Evolutionary conservation across 345 rosid species (phyloP), one percentile per base, ranked within the genome.

Genomic region (Kernera saxatilis): DNA sequence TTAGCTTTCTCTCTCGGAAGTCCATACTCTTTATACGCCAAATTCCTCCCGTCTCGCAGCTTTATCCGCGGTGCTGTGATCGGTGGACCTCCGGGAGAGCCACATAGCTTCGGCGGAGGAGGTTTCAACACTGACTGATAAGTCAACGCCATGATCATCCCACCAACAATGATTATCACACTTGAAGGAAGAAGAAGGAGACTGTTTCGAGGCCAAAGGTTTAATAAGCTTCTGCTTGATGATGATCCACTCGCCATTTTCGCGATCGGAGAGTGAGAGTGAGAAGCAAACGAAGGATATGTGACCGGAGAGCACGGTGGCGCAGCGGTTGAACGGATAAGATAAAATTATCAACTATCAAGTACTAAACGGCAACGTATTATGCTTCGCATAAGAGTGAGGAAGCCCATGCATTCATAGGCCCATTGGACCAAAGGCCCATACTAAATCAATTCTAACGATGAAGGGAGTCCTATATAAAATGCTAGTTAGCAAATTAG

Each of bases 11-110:
- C 80, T 79, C 72, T 83, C 0, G 83, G 80, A 35, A 80, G 65
- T 45, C 89, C 87, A 15, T 76, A 54, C 44, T 87, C 92, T 69
- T 73, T 79, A 70, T 83, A 85, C n/a, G 87, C 87, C 29, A 87
- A 62, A 22, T 79, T 25, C 59, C 89, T 87, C 40, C 89, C 87
- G 67, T 85, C 86, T 75, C 82, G 67, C 8, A 87, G 85, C 80
- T 76, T 78, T 41, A 80, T 79, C 55, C 87, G 75, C 3, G 86
- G 75, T 6, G 82, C 81, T 14, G 86, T 83, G 26, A 85, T 50
- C 32, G 79, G 71, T 9, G 83, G 84, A 7, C 84, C 84, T 43
- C 62, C 81, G 0, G 60, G 82, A 22, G 77, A 77, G 48, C 87
- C 92, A 17, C 72, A 65, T 39, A 60, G 69, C 35, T 67, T 82